These are phyloP conservation scores for Pezicula rhizophila DNA, from an alignment of 2,329 filamentous ascomycete genomes.

Conservation along the genomic window DNA sequence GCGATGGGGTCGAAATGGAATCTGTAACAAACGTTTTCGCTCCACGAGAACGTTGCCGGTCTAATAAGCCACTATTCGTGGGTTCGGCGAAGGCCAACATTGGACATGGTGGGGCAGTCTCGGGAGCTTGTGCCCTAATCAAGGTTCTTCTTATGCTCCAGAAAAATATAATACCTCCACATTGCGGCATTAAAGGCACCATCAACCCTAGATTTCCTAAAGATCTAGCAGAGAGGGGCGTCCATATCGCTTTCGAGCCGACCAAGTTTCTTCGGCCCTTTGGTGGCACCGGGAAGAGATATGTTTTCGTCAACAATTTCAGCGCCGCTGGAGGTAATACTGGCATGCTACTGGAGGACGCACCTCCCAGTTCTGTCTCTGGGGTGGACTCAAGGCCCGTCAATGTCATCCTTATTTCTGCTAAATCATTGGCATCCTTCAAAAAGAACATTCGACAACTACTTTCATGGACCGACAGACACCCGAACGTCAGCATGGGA, in stretches of 20 bases:
- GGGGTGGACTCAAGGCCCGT: constrained; percentile 34
- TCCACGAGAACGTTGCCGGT: constrained; percentile 34
- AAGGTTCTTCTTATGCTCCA: constrained; percentile 22
- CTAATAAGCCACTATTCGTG: constrained; percentile 47
- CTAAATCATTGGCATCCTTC: constrained; percentile 28
- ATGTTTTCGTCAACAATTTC: constrained; percentile 44
- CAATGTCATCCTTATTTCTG: constrained; percentile 41
- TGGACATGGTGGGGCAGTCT: constrained; percentile 18
- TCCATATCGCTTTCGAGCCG: constrained; percentile 16
- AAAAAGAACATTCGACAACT: constrained; percentile 18
- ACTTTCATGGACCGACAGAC: constrained; percentile 18
- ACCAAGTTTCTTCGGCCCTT: constrained; percentile 24
- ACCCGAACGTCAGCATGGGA: constrained; percentile 9
- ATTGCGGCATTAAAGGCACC: constrained; percentile 24
- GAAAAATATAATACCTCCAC: constrained; percentile 19
- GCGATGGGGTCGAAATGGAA: constrained; percentile 44
- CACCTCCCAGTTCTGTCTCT: constrained; percentile 20
- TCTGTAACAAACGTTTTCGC: constrained; percentile 62
- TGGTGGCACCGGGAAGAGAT: constrained; percentile 23
- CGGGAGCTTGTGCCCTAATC: constrained; percentile 21
- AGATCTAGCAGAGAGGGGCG: constrained; percentile 27
- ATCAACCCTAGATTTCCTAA: constrained; percentile 23
- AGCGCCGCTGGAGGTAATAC: constrained; percentile 23
- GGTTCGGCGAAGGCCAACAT: constrained; percentile 14
- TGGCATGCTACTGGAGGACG: constrained; percentile 16